Evolutionary conservation across 2,329 filamentous ascomycete genomes (phyloP).

Genomic region (Pseudogymnoascus destructans): DNA sequence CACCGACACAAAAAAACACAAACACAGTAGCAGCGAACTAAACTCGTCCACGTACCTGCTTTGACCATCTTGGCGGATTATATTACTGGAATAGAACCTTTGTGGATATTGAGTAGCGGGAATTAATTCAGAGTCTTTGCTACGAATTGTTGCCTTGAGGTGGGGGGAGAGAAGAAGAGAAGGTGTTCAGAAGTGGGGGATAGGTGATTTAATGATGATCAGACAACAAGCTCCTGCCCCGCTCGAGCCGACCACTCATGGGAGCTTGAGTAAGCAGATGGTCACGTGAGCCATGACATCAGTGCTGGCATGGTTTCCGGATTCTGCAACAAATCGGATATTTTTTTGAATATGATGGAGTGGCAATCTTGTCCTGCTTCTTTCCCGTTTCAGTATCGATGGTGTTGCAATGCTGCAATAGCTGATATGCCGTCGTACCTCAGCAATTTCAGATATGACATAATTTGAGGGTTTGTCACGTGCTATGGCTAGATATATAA

Average conservation of each 20-base stretch:
- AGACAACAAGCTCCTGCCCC: slow-evolving; percentile 5
- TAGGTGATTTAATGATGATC: slow-evolving; percentile 7
- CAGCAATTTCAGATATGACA: background rate
- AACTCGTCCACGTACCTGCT: slow-evolving; percentile 54
- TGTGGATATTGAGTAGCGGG: background rate
- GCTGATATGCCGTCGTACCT: background rate
- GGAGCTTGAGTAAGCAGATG: background rate
- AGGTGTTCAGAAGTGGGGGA: slow-evolving; percentile 2
- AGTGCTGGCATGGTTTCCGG: background rate
- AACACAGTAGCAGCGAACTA: slow-evolving; percentile 15
- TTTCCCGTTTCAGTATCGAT: background rate
- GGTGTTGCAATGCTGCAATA: background rate
- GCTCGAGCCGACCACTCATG: slow-evolving; percentile 5
- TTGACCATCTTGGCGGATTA: slow-evolving; percentile 82
- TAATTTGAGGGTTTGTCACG: background rate
- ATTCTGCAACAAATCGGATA: background rate
- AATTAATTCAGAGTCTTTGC: slow-evolving; percentile 6
- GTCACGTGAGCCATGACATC: slow-evolving; percentile 4
- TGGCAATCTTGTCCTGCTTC: background rate
- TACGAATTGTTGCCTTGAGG: background rate
- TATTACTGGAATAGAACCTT: slow-evolving; percentile 2
- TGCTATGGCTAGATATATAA: background rate
- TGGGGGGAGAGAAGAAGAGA: slow-evolving; percentile 2
- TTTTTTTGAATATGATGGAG: background rate
- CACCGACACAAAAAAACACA: slow-evolving; percentile 15